These are phyloP conservation scores for Psilocybe azurescens DNA, from an alignment of 768 basidiomycete species.

Conservation along the genomic window DNA sequence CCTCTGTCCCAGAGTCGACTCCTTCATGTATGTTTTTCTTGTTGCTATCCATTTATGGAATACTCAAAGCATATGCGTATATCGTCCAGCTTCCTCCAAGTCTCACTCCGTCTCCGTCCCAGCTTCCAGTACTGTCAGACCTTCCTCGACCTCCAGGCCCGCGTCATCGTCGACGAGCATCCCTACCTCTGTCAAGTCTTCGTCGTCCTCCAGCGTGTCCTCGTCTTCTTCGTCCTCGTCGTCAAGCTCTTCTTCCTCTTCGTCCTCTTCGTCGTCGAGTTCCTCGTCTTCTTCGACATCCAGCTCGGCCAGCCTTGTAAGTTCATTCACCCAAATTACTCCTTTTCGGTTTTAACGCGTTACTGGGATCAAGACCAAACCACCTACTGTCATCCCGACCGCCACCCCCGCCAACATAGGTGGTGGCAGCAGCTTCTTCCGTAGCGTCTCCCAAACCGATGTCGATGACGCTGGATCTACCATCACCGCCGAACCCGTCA, in stretches of 20 bases:
- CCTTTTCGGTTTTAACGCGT: not conserved
- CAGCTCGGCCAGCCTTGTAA: constrained; percentile 16
- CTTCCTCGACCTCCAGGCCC: constrained; percentile 1
- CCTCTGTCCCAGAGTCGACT: not conserved
- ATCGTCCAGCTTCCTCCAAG: not conserved
- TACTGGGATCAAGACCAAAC: constrained; percentile 13
- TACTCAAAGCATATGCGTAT: not conserved
- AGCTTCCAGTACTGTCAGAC: not conserved
- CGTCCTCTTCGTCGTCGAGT: constrained; percentile 18
- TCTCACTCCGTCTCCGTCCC: not conserved
- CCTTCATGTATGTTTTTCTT: not conserved
- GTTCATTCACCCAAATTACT: not conserved
- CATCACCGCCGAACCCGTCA: constrained; percentile 22
- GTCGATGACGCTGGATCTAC: constrained; percentile 22
- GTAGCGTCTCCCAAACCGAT: constrained; percentile 19
- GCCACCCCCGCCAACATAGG: constrained; percentile 10
- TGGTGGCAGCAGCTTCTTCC: constrained; percentile 24
- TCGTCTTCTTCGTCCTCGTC: constrained; percentile 21
- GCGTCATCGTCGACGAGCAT: constrained; percentile 9
- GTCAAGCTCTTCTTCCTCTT: constrained; percentile 15
- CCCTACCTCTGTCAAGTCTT: constrained; percentile 1
- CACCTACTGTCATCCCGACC: constrained; percentile 8
- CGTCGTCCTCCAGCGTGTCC: constrained; percentile 3
- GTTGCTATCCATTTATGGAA: not conserved
- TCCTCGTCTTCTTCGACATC: constrained; percentile 14